A percentile compares a stretch with the other conserved stretches of the same genome.
Conservation (phyloP, 345 rosid genomes). For the Eucalyptus tenuipes region DNA sequence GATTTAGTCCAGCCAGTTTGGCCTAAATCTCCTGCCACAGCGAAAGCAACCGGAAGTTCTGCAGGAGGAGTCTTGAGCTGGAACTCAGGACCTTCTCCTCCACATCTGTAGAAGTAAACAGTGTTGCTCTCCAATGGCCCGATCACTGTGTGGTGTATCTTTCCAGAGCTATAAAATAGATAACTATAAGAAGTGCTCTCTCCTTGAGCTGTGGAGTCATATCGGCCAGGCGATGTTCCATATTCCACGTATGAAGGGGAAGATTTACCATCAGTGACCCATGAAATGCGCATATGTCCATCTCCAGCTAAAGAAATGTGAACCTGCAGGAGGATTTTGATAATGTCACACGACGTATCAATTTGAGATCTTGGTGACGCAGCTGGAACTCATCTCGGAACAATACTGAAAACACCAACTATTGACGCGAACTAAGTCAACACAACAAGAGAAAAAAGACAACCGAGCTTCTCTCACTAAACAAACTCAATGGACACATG, state of each 20-base stretch:
- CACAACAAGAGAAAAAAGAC: not conserved
- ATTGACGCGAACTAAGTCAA: not conserved
- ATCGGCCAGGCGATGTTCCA: constrained; percentile 62
- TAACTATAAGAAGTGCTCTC: constrained; percentile 74
- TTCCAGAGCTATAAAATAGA: constrained; percentile 69
- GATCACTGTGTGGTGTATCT: constrained; percentile 78
- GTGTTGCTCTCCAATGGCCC: constrained; percentile 67
- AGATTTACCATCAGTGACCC: constrained; percentile 57
- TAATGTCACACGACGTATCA: not conserved
- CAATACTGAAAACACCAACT: not conserved
- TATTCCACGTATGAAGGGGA: constrained; percentile 66
- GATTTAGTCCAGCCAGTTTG: constrained; percentile 96
- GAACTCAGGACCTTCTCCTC: constrained; percentile 75
- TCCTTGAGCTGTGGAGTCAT: constrained; percentile 38
- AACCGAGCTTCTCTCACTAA: not conserved
- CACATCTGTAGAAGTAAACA: constrained; percentile 68
- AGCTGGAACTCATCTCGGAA: not conserved
- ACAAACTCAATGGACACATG: not conserved
- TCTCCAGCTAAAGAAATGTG: constrained; percentile 80
- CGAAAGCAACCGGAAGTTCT: constrained; percentile 65
- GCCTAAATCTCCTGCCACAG: constrained; percentile 96
- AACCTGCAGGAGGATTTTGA: constrained; percentile 16
- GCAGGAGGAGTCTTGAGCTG: constrained; percentile 83
- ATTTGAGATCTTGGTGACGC: not conserved
- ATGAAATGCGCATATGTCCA: constrained; percentile 63